Conservation (phyloP, 2,329 filamentous ascomycete species). For the Clarireedia paspali region DNA sequence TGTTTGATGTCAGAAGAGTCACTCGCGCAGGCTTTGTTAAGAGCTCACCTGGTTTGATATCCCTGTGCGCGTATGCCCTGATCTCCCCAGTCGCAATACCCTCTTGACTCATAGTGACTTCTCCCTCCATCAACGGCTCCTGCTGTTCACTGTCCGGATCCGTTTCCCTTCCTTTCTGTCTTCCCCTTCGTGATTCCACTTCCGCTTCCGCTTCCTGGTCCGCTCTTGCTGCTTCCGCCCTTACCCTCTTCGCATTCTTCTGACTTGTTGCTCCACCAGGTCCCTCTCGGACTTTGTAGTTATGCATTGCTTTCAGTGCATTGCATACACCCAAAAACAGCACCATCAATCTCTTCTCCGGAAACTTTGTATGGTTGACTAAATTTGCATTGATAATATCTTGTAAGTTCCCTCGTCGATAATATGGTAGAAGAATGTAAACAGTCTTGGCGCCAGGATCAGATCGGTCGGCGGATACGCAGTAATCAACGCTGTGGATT, state of each 20-base stretch:
- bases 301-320: conserved; percentile 84
- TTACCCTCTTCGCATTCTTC: conserved; percentile 37
- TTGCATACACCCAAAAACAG: conserved; percentile 88
- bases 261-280: conserved; percentile 41
- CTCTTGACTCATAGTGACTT: conserved; percentile 60
- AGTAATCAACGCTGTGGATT: conserved; percentile 78
- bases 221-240: conserved; percentile 30
- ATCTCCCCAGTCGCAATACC: conserved; percentile 60
- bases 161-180: conserved; percentile 34
- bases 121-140: conserved; percentile 74
- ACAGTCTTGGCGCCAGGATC: conserved; percentile 78
- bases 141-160: conserved; percentile 68
- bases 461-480: conserved; percentile 64
- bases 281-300: conserved; percentile 64
- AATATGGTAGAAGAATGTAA: conserved; percentile 94
- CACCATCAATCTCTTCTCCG: conserved; percentile 79
- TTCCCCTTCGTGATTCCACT: conserved; percentile 31
- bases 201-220: conserved; percentile 35
- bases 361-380: conserved; percentile 87
- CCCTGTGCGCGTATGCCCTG: conserved; percentile 84
- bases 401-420: conserved; percentile 88
- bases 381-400: conserved; percentile 98
- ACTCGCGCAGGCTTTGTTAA: background rate
- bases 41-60: conserved; percentile 84
- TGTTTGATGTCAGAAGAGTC: conserved; percentile 24